These are phyloP conservation scores for Sisymbrium irio DNA, from an alignment of 345 rosid genomes.

Conservation along the genomic window DNA sequence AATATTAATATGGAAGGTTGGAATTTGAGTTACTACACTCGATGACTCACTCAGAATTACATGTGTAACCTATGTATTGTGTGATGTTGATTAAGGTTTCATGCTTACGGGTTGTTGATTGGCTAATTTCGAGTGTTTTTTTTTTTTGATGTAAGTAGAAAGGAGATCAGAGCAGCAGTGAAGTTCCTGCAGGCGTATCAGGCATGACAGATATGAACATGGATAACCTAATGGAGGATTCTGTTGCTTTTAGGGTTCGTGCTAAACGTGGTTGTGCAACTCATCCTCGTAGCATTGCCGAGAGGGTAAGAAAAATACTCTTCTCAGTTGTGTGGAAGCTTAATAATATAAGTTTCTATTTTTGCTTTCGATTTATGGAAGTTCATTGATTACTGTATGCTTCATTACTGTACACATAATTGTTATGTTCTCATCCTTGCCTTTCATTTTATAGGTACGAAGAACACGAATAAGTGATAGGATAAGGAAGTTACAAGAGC, in stretches of 20 bases:
- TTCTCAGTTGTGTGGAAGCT: not conserved
- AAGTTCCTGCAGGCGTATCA: constrained; percentile 34
- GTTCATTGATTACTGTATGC: not conserved
- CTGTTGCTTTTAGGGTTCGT: constrained; percentile 62
- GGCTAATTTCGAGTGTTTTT: not conserved
- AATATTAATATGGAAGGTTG: not conserved
- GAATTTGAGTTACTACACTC: not conserved
- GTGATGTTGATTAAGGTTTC: constrained; percentile 10
- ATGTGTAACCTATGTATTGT: not conserved
- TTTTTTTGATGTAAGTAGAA: constrained; percentile 42
- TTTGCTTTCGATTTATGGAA: not conserved
- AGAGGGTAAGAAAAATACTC: constrained; percentile 44
- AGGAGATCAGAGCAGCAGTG: constrained; percentile 47
- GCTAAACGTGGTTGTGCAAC: constrained; percentile 89
- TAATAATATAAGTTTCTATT: not conserved
- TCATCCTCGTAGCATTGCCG: constrained; percentile 90
- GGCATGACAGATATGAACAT: constrained; percentile 44
- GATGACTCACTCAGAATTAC: not conserved
- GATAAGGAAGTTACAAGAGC: constrained; percentile 62
- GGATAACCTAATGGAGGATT: constrained; percentile 59
- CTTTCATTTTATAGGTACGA: constrained; percentile 48
- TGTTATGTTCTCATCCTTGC: not conserved
- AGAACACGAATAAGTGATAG: constrained; percentile 63
- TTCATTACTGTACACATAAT: not conserved
- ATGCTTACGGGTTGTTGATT: not conserved